phyloP scores from a whole-genome alignment of 331 rosid genomes.

The Saraca asoca region DNA sequence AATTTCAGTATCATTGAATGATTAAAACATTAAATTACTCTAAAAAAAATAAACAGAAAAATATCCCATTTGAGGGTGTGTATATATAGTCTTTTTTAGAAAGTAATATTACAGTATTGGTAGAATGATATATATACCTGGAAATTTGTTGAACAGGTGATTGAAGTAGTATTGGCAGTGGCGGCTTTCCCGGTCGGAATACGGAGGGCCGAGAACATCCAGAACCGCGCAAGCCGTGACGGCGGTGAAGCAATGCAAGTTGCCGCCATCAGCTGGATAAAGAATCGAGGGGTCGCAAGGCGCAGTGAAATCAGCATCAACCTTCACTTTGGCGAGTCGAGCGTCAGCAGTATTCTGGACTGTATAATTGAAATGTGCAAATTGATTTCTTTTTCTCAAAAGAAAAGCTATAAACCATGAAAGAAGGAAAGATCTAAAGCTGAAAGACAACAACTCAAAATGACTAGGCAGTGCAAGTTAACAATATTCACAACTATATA shows the following conservation, averaged over 20 bases:
- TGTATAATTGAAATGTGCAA: slow-evolving; percentile 37
- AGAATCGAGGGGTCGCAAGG: slow-evolving; percentile 78
- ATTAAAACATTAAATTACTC: no score
- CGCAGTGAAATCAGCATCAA: slow-evolving; percentile 63
- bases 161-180: slow-evolving; percentile 77
- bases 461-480: no score
- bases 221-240: slow-evolving; percentile 89
- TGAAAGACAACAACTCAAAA: no score
- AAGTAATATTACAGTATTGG: no score
- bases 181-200: slow-evolving; percentile 71
- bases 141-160: slow-evolving; percentile 54
- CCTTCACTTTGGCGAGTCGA: slow-evolving; percentile 77
- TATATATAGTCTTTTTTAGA: no score
- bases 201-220: slow-evolving; percentile 97
- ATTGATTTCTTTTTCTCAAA: slow-evolving; percentile 11
- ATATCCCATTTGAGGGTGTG: no score
- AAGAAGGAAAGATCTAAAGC: slow-evolving; percentile 6
- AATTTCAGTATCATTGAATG: no score
- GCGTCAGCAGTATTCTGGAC: slow-evolving; percentile 42
- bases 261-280: slow-evolving; percentile 89
- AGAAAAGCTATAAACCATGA: neutral
- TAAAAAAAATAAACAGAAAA: no score
- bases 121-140: no score
- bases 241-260: slow-evolving; percentile 93
- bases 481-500: no score